Evolutionary conservation across 495 filamentous ascomycete species (phyloP).

Genomic region (Daldinia decipiens): DNA sequence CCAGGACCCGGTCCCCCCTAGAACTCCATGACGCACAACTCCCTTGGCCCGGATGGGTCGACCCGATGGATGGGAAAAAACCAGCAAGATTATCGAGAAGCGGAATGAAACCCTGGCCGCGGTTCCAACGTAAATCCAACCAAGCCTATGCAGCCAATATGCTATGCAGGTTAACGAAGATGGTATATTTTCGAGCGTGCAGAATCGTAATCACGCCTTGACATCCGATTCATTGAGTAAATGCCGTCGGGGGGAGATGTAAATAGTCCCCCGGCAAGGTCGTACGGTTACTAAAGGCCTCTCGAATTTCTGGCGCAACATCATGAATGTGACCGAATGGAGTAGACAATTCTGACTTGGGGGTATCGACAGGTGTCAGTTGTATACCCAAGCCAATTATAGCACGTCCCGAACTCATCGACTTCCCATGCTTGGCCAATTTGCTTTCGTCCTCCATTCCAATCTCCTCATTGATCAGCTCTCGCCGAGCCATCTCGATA

Average conservation of each 20-base stretch:
- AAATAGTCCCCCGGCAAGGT: conserved; percentile 30
- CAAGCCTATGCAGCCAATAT: conserved; percentile 34
- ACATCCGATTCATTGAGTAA: conserved; percentile 26
- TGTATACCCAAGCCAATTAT: conserved; percentile 52
- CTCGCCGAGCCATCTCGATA: conserved; percentile 63
- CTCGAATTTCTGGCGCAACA: conserved; percentile 22
- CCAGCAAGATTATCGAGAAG: conserved; percentile 27
- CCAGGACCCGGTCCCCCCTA: conserved; percentile 27
- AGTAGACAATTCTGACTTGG: conserved; percentile 45
- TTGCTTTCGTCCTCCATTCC: conserved; percentile 37
- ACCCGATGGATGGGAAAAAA: conserved; percentile 18
- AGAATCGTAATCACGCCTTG: conserved; percentile 20
- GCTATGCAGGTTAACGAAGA: conserved; percentile 30
- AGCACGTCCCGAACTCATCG: conserved; percentile 53
- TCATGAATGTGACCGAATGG: conserved; percentile 29
- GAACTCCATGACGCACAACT: conserved; percentile 33
- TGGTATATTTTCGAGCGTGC: conserved; percentile 15
- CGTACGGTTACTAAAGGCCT: conserved; percentile 32
- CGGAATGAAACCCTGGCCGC: conserved; percentile 36
- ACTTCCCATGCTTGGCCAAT: conserved; percentile 49
- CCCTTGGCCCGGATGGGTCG: conserved; percentile 41
- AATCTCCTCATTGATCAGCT: conserved; percentile 44
- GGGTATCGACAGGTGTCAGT: conserved; percentile 55
- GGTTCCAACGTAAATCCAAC: conserved; percentile 27
- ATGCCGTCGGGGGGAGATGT: conserved; percentile 18